These are phyloP conservation scores for Pterula multifida DNA, from an alignment of 1,284 basidiomycete genomes.

Conservation along the genomic window DNA sequence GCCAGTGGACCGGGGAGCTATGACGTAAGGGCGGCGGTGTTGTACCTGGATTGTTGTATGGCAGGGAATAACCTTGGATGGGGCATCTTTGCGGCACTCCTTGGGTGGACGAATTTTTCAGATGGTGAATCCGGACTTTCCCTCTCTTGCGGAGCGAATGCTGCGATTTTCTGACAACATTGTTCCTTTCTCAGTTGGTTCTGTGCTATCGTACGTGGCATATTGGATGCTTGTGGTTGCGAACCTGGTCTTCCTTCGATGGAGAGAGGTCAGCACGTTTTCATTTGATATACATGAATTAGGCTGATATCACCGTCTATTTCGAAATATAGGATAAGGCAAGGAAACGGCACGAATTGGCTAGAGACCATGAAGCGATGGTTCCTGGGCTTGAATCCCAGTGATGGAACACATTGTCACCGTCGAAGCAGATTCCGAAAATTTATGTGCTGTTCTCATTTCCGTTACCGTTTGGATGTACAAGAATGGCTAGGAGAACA, in stretches of 20 bases:
- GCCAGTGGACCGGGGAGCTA: conserved; percentile 79
- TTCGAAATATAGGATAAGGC: too few relatives aligned
- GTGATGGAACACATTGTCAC: too few relatives aligned
- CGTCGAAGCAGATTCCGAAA: too few relatives aligned
- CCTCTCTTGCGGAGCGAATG: conserved; percentile 2
- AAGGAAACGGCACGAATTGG: too few relatives aligned
- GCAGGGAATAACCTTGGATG: conserved; percentile 50
- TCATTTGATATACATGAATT: too few relatives aligned
- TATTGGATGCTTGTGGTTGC: conserved; percentile 70
- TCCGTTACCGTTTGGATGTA: too few relatives aligned
- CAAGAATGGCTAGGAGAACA: too few relatives aligned
- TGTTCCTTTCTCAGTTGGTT: conserved; percentile 33
- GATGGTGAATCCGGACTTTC: conserved; percentile 25
- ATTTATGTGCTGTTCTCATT: too few relatives aligned
- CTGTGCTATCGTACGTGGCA: conserved; percentile 63
- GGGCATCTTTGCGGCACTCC: conserved; percentile 63
- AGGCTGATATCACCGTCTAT: too few relatives aligned
- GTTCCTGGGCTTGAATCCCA: too few relatives aligned
- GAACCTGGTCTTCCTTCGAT: conserved; percentile 61
- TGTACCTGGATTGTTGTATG: conserved; percentile 80
- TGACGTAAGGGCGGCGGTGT: conserved; percentile 70
- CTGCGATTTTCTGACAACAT: background rate
- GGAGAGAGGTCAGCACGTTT: conserved; percentile 31
- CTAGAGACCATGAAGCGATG: too few relatives aligned
- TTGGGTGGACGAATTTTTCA: conserved; percentile 69